phyloP scores from a whole-genome alignment of 768 basidiomycete genomes.

The Termitomyces sp. region DNA sequence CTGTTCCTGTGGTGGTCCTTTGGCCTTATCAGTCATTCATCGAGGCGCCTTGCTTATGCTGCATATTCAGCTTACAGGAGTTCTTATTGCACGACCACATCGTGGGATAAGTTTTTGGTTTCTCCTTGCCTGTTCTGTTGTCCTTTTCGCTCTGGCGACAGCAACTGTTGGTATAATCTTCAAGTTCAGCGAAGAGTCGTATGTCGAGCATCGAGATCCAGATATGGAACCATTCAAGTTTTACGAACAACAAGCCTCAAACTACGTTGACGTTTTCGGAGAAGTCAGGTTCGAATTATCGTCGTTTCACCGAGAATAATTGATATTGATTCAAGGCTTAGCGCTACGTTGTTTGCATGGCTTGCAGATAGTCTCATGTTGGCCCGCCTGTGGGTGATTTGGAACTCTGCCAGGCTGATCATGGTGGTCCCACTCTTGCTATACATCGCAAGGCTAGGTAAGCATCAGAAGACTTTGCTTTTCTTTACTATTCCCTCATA shows the following conservation, averaged over 20 bases:
- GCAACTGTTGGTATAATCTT: slow-evolving; percentile 27
- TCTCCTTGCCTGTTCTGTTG: slow-evolving; percentile 28
- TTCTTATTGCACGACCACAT: slow-evolving; percentile 30
- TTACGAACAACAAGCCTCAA: slow-evolving; percentile 10
- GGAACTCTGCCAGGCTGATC: slow-evolving; percentile 27
- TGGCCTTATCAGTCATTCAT: neutral
- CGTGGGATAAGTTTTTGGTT: slow-evolving; percentile 30
- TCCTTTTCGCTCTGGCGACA: slow-evolving; percentile 28
- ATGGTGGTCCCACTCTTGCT: slow-evolving; percentile 22
- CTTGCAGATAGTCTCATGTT: slow-evolving; percentile 35
- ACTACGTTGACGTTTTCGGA: slow-evolving; percentile 28
- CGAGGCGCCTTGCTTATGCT: slow-evolving; percentile 40
- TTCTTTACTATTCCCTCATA: neutral
- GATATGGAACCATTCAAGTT: slow-evolving; percentile 14
- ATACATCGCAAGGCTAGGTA: slow-evolving; percentile 32
- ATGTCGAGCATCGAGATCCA: slow-evolving; percentile 20
- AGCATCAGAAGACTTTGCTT: neutral
- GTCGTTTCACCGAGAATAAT: neutral
- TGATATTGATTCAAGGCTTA: slow-evolving; percentile 5
- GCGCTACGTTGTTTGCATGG: slow-evolving; percentile 29
- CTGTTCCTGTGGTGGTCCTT: neutral
- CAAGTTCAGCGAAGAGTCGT: slow-evolving; percentile 26
- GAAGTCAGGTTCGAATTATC: slow-evolving; percentile 24
- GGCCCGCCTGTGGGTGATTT: slow-evolving; percentile 29
- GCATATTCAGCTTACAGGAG: slow-evolving; percentile 31